Base-by-base conservation (phyloP, 2,329 filamentous ascomycete genomes). In the Coniochaeta ligniaria region DNA sequence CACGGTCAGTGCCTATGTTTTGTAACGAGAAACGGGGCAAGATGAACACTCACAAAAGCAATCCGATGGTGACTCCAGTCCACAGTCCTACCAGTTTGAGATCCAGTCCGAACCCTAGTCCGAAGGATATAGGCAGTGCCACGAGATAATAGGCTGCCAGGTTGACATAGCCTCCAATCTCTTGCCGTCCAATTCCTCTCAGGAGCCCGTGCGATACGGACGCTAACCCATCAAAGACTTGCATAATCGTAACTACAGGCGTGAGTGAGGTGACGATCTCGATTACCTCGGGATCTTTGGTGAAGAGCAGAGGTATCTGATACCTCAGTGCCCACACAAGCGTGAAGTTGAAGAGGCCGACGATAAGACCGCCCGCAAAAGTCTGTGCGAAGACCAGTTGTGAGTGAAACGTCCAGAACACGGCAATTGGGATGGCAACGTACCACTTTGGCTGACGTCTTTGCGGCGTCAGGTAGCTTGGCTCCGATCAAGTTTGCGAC, bases 401-500 rank as follows among this genome's bases (percentile, higher is more conserved):
- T 47, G 4, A 47, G 55, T 36, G 24, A 28, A 20, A 41, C 17
- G 57, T 33, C 9, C 58, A 54, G 12, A 14, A 7, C 24, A 47
- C 43, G 9, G 20, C 3, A 17, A 14, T 6, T 6, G 11, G n/a
- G 43, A 6, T 5, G 50, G 16, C 43, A 4, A 63, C 64, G 17
- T 64, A 69, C 82, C 33, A 90, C 87, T 69, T 83, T 84, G 1
- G 85, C 83, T 1, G 84, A 83, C 3, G 80, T 85, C 64, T 84
- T 85, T 0, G 88, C 89, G 0, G 88, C 84, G 35, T 83, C 82
- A 1, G 83, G 81, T 7, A 91, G 77, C 0, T 82, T 83, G 0
- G 89, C 88, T 8, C 89, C 89, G 57, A 92, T 90, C 9, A 92
- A 74, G 65, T 91, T 91, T 1, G 88, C 89, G 31, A 91, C 83